These are phyloP conservation scores for Cucumis cinereus DNA, from an alignment of 306 rosid species.

Conservation along the genomic window DNA sequence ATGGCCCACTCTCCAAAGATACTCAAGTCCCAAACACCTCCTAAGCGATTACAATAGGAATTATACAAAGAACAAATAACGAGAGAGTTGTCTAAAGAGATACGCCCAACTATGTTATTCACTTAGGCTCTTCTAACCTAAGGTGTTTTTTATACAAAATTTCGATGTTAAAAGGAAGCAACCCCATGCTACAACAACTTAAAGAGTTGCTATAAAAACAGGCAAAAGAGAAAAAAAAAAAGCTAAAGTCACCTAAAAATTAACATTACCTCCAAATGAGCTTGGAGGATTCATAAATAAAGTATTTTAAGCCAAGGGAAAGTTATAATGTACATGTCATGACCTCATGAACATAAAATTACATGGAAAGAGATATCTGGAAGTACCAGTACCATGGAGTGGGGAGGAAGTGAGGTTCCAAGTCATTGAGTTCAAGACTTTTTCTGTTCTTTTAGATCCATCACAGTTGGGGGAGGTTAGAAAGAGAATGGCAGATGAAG, in stretches of 20 bases:
- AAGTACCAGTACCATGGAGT: not conserved
- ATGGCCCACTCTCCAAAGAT: too few relatives aligned
- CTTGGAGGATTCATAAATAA: not conserved
- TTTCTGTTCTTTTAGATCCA: not conserved
- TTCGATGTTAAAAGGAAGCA: not conserved
- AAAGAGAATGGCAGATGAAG: not conserved
- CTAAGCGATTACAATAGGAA: too few relatives aligned
- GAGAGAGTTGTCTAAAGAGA: not conserved
- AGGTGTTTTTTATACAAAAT: not conserved
- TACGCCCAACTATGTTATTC: not conserved
- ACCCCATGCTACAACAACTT: not conserved
- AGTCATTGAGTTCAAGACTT: not conserved
- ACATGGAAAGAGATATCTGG: not conserved
- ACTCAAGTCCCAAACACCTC: too few relatives aligned
- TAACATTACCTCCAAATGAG: not conserved
- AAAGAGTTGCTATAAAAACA: not conserved
- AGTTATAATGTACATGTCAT: not conserved
- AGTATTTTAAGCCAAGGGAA: not conserved
- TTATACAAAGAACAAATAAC: not conserved
- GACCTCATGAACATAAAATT: not conserved
- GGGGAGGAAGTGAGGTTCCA: not conserved
- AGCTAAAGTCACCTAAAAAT: not conserved
- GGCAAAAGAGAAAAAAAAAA: not conserved
- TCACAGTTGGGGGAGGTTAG: conserved; percentile 13
- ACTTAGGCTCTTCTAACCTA: not conserved